phyloP scores from a whole-genome alignment of 2,329 filamentous ascomycete species.

The Colletotrichum tropicicola region DNA sequence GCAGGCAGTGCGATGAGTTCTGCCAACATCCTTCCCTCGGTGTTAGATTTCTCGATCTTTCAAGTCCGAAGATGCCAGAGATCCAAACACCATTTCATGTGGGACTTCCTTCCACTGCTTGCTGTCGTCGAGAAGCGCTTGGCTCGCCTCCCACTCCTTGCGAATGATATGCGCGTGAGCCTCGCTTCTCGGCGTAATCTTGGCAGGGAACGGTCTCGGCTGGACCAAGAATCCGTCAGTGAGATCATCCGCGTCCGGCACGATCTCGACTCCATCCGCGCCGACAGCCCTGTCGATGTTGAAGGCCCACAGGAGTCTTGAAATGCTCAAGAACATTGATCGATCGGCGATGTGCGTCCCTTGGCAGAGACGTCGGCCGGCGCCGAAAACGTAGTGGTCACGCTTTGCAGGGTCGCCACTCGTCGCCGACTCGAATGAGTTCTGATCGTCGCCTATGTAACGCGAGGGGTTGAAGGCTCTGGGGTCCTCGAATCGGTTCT shows the following conservation, averaged over 20 bases:
- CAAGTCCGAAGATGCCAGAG: neutral
- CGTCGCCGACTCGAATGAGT: slow-evolving; percentile 14
- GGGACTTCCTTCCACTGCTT: slow-evolving; percentile 18
- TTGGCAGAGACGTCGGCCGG: slow-evolving; percentile 33
- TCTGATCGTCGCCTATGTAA: slow-evolving; percentile 38
- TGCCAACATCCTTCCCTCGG: too few species aligned
- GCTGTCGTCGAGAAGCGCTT: neutral
- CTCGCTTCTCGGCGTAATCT: slow-evolving; percentile 20
- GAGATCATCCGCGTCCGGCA: slow-evolving; percentile 42
- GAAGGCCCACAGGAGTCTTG: slow-evolving; percentile 64
- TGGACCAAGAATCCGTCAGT: slow-evolving; percentile 4
- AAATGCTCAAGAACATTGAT: slow-evolving; percentile 55
- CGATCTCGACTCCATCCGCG: slow-evolving; percentile 33
- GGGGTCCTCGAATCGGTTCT: slow-evolving; percentile 49
- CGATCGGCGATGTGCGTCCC: slow-evolving; percentile 60
- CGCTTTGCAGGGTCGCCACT: slow-evolving; percentile 45
- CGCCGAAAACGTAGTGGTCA: slow-evolving; percentile 42
- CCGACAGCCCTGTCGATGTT: slow-evolving; percentile 40
- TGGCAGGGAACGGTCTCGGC: slow-evolving; percentile 15
- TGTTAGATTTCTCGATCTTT: neutral
- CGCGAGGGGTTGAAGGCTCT: slow-evolving; percentile 52
- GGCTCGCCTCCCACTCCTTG: slow-evolving; percentile 7
- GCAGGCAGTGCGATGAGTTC: too few species aligned
- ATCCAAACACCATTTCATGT: neutral
- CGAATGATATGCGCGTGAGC: neutral